Percentiles rank a stretch among this genome's conserved stretches.
Conservation (phyloP, 257 asterid species). For the Capsicum rhomboideum region DNA sequence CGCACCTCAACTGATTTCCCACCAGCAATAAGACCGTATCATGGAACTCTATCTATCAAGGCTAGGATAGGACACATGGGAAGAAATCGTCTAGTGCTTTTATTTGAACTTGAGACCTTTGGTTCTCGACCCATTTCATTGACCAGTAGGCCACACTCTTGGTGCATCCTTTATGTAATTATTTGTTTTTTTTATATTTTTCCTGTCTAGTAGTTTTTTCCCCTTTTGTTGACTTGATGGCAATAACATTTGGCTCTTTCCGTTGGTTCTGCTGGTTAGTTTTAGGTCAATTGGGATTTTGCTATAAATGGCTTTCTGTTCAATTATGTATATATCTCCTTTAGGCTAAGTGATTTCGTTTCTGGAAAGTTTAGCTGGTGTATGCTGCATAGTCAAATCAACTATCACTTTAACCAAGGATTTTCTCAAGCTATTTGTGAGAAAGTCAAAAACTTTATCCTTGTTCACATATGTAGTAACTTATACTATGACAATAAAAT, state of each 20-base stretch:
- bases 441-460: neutral
- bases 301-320: neutral
- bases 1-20: too few species aligned
- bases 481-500: neutral
- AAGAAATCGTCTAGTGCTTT: too few species aligned
- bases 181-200: neutral
- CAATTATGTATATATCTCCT: neutral
- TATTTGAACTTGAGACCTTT: too few species aligned
- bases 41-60: too few species aligned
- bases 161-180: too few species aligned
- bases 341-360: neutral
- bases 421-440: neutral
- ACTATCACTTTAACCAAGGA: neutral
- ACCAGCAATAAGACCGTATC: too few species aligned
- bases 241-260: neutral
- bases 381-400: neutral
- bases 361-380: neutral
- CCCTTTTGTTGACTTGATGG: neutral
- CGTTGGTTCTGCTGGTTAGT: neutral
- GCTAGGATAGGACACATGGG: too few species aligned
- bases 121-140: too few species aligned
- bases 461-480: neutral
- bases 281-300: neutral
- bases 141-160: too few species aligned
- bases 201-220: neutral